Percentiles rank a stretch among this genome's conserved stretches.
These are phyloP conservation scores for Suillus occidentalis DNA, from an alignment of 768 basidiomycete genomes.

Conservation along the genomic window DNA sequence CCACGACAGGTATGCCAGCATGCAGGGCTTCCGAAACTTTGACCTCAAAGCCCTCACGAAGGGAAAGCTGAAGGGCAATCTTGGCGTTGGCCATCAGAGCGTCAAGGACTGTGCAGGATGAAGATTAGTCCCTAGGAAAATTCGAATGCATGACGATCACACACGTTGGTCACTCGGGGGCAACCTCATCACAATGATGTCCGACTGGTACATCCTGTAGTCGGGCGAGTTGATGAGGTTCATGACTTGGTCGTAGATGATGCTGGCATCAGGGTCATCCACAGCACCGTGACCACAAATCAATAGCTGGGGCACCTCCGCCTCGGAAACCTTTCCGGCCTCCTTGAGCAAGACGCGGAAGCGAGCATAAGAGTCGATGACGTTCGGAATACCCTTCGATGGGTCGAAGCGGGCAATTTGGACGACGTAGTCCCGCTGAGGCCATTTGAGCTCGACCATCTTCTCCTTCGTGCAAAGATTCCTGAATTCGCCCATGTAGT, in stretches of 20 bases:
- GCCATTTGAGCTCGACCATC: conserved; percentile 80
- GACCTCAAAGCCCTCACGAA: conserved; percentile 95
- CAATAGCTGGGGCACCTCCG: conserved; percentile 70
- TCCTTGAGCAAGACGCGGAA: conserved; percentile 67
- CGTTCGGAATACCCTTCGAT: conserved; percentile 77
- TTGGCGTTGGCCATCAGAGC: conserved; percentile 86
- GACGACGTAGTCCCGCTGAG: conserved; percentile 78
- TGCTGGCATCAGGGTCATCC: conserved; percentile 93
- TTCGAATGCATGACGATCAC: conserved; percentile 24
- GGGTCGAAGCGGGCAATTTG: conserved; percentile 97
- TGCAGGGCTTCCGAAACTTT: conserved; percentile 96
- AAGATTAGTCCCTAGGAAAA: conserved; percentile 5
- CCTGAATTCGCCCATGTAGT: conserved; percentile 88
- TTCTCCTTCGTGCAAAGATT: conserved; percentile 73
- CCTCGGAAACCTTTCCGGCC: conserved; percentile 41
- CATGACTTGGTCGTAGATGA: conserved; percentile 82
- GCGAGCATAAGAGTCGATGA: conserved; percentile 84
- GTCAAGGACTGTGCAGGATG: conserved; percentile 62
- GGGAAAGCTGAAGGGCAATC: conserved; percentile 88
- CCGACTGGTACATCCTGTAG: conserved; percentile 54
- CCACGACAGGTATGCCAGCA: conserved; percentile 84
- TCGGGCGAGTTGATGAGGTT: conserved; percentile 53
- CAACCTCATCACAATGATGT: conserved; percentile 75
- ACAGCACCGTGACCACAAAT: conserved; percentile 91
- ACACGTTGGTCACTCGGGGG: conserved; percentile 84